phyloP scores from a whole-genome alignment of 116 monocot genomes.

The Iris pallida region DNA sequence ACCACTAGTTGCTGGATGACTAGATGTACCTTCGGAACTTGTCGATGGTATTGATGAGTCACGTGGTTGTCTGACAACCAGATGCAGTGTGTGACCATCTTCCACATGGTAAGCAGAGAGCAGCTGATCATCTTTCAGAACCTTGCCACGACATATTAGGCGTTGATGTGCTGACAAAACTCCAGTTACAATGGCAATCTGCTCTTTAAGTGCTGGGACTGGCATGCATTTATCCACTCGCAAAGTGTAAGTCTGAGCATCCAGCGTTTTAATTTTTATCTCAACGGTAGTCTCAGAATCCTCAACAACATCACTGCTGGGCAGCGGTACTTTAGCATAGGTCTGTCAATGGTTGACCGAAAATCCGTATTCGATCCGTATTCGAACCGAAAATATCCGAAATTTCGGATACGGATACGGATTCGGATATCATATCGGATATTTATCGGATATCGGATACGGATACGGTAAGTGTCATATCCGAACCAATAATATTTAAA shows the following conservation, averaged over 20 bases:
- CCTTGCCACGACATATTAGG: constrained; percentile 79
- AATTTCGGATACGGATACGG: too few relatives aligned
- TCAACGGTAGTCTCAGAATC: constrained; percentile 38
- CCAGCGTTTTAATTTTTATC: constrained; percentile 60
- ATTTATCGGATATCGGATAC: too few relatives aligned
- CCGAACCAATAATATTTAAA: too few relatives aligned
- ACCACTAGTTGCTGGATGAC: constrained; percentile 38
- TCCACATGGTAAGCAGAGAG: constrained; percentile 95
- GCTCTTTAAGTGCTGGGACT: constrained; percentile 71
- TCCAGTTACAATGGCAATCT: constrained; percentile 79
- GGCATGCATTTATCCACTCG: constrained; percentile 57
- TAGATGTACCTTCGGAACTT: constrained; percentile 31
- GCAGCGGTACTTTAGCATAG: constrained; percentile 1
- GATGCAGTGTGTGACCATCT: constrained; percentile 97
- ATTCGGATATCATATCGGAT: too few relatives aligned
- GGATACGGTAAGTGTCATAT: too few relatives aligned
- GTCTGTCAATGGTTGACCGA: too few relatives aligned
- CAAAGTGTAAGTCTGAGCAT: constrained; percentile 49
- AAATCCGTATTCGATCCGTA: too few relatives aligned
- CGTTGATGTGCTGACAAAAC: constrained; percentile 80
- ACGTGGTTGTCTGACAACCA: constrained; percentile 75
- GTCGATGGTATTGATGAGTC: constrained; percentile 27
- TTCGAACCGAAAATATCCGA: too few relatives aligned
- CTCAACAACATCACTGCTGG: constrained; percentile 4
- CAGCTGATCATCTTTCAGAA: constrained; percentile 79